Percentiles rank a stretch among this genome's conserved stretches.
Evolutionary conservation across 2,329 filamentous ascomycete species (phyloP).

Genomic region (Epichloe gansuensis): DNA sequence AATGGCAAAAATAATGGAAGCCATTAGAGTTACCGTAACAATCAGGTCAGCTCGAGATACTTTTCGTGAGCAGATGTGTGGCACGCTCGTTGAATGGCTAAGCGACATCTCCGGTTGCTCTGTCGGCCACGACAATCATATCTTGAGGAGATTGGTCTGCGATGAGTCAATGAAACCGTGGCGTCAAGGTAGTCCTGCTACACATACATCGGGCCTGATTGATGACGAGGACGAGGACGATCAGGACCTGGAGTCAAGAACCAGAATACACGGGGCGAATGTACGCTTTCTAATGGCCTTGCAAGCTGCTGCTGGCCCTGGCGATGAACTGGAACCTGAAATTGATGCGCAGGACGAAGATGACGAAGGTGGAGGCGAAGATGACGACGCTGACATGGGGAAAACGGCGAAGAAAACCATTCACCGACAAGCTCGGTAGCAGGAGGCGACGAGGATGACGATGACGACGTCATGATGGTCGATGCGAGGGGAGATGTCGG

Average conservation of each 20-base stretch:
- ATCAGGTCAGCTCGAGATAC: conserved; percentile 89
- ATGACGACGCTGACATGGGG: conserved; percentile 36
- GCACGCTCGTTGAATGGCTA: conserved; percentile 94
- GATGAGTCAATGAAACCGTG: conserved; percentile 84
- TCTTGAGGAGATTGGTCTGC: conserved; percentile 73
- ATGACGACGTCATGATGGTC: conserved; percentile 47
- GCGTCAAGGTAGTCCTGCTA: conserved; percentile 73
- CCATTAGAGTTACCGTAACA: conserved; percentile 92
- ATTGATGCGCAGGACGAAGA: conserved; percentile 22
- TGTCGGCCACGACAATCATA: conserved; percentile 65
- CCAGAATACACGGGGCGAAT: conserved; percentile 20
- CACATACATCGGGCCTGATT: conserved; percentile 45
- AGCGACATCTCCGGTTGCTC: conserved; percentile 83
- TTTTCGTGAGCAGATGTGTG: conserved; percentile 96
- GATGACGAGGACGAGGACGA: conserved; percentile 36
- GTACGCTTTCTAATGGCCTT: conserved; percentile 25
- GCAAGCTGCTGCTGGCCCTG: conserved; percentile 20
- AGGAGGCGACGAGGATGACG: conserved; percentile 35
- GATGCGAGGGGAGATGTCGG: conserved; percentile 34
- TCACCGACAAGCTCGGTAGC: conserved; percentile 20
- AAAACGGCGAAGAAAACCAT: conserved; percentile 24
- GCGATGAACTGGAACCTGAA: conserved; percentile 17
- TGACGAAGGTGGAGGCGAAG: conserved; percentile 52
- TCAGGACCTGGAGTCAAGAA: conserved; percentile 29
- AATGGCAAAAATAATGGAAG: conserved; percentile 79